These are phyloP conservation scores for Zopfia rhizophila DNA, from an alignment of 2,329 filamentous ascomycete species.

Conservation along the genomic window DNA sequence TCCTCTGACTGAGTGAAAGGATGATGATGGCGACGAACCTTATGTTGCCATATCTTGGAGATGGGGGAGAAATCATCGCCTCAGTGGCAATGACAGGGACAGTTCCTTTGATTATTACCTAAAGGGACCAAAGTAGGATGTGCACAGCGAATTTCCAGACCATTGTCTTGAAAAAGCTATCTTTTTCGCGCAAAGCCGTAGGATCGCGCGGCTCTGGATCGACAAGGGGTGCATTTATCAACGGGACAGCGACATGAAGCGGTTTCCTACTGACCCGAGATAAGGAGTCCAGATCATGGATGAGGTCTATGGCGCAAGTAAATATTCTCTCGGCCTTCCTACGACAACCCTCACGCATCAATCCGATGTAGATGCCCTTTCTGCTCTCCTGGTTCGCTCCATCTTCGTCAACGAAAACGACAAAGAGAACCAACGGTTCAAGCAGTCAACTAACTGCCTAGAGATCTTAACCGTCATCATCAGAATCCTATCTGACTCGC, in stretches of 20 bases:
- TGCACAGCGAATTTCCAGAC: slow-evolving; percentile 27
- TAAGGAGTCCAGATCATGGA: slow-evolving; percentile 34
- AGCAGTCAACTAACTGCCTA: not conserved
- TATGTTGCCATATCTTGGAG: slow-evolving; percentile 34
- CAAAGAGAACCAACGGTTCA: slow-evolving; percentile 3
- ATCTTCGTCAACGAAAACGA: slow-evolving; percentile 9
- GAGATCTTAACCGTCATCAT: slow-evolving; percentile 21
- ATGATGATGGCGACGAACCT: slow-evolving; percentile 5
- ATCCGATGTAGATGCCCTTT: slow-evolving; percentile 18
- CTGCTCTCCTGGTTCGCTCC: slow-evolving; percentile 7
- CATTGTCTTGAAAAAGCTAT: slow-evolving; percentile 31
- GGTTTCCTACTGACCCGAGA: slow-evolving; percentile 11
- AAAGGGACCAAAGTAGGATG: slow-evolving; percentile 1
- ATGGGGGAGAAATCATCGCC: slow-evolving; percentile 11
- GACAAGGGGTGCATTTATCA: slow-evolving; percentile 36
- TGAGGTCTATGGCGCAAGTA: slow-evolving; percentile 26
- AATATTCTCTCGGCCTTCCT: slow-evolving; percentile 25
- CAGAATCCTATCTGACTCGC: slow-evolving; percentile 21
- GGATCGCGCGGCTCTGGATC: slow-evolving; percentile 25
- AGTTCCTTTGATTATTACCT: too few species aligned
- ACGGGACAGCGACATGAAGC: not conserved
- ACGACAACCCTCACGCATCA: slow-evolving; percentile 18
- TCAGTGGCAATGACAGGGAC: slow-evolving; percentile 1
- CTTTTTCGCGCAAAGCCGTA: slow-evolving; percentile 19
- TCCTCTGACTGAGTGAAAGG: slow-evolving; percentile 9